A percentile compares a stretch with the other conserved stretches of the same genome.
phyloP scores from a whole-genome alignment of 2,329 filamentous ascomycete genomes.

The Botrytis cinerea region DNA sequence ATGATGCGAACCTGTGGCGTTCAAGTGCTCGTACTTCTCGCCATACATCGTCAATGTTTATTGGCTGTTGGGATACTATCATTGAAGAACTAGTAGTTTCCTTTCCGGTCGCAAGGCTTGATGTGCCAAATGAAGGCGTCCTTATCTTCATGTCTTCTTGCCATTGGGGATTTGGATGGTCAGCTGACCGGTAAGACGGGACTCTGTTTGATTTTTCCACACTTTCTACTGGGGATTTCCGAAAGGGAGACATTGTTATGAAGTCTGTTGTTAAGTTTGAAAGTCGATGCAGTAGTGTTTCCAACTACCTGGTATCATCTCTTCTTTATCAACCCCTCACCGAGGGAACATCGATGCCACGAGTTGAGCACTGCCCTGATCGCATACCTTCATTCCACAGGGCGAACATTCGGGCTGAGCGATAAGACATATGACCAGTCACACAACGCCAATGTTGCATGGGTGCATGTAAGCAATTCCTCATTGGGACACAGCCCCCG shows the following conservation, averaged over 20 bases:
- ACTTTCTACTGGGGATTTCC: not conserved
- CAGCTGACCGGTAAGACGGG: constrained; percentile 19
- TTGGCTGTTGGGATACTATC: not conserved
- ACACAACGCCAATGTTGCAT: not conserved
- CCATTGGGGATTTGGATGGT: constrained; percentile 1
- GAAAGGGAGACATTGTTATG: not conserved
- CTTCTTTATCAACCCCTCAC: constrained; percentile 12
- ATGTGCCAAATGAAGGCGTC: not conserved
- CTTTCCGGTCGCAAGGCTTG: not conserved
- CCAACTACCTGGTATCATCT: not conserved
- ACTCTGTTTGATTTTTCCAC: not conserved
- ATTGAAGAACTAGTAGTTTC: not conserved
- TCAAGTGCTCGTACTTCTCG: constrained; percentile 23
- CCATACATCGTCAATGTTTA: constrained; percentile 23
- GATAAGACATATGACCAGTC: not conserved
- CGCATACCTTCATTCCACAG: not conserved
- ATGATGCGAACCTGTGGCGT: constrained; percentile 19
- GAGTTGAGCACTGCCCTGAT: not conserved
- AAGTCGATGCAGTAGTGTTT: not conserved
- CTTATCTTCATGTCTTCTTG: constrained; percentile 7
- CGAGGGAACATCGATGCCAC: not conserved
- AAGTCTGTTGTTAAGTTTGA: not conserved
- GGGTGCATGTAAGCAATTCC: not conserved
- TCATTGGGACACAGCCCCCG: constrained; percentile 2
- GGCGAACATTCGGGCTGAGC: not conserved